Evolutionary conservation across 768 basidiomycete genomes (phyloP), one percentile per base, ranked within the genome.

Genomic region (Porphyrellus cyaneotinctus): DNA sequence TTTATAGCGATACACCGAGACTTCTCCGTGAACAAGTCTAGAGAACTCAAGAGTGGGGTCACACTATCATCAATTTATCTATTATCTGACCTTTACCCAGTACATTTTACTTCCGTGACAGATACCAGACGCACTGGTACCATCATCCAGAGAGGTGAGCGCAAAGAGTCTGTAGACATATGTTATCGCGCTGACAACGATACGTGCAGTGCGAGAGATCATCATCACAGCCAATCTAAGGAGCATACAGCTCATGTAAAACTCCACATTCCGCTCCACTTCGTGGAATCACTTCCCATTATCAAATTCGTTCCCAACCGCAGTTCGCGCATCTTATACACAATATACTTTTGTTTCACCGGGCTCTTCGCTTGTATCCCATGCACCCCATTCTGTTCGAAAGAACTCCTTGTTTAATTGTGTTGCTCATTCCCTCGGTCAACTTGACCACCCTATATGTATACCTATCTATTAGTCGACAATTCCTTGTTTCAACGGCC

Each of bases 81-180:
- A 15, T 22, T 28, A 24, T 49, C 60, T 68, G 23, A 71, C 23
- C 8, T 14, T 15, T 0, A 20, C 32, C 35, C 56, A 91, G 89
- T 88, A 49, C 88, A 91, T 68, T 75, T 84, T 51, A 91, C 89
- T 11, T 79, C 87, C 47, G 89, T 91, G 44, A 89, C 84, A n/a
- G 88, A 91, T 70, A 89, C 86, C 53, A 77, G 79, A 64, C 75
- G 77, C 58, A 91, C 89, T 33, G 75, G 78, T 35, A 84, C 78
- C 15, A 90, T 91, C 62, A 91, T 91, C 59, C 72, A 81, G 31
- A 79, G 78, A 54, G 88, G 88, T 89, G 60, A 52, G 81, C 70
- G 23, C 24, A 11, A 9, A n/a, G 4, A 26, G 41, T 47, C 45
- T 28, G 26, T 28, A 46, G 2, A 22, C 18, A 15, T 8, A n/a